Evolutionary conservation across 2,329 filamentous ascomycete species (phyloP).

Genomic region (Microdochium paspali): DNA sequence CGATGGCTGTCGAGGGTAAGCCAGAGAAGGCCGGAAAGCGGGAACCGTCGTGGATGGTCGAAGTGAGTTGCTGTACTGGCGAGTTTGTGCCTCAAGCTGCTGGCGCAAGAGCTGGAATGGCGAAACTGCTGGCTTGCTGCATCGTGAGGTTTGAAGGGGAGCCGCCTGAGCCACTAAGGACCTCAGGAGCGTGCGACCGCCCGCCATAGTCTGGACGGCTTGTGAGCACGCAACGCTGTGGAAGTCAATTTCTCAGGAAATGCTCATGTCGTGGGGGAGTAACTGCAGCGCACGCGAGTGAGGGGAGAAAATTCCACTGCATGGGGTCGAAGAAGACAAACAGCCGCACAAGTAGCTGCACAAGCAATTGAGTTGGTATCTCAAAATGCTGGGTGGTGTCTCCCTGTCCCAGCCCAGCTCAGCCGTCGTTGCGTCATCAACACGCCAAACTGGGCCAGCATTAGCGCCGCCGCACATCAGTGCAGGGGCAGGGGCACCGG

Average conservation of each 20-base stretch:
- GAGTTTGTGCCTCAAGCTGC: background rate
- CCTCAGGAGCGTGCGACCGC: background rate
- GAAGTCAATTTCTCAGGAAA: background rate
- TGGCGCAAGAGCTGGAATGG: background rate
- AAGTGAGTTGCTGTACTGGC: background rate
- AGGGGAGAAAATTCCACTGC: too few species aligned
- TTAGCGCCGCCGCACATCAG: too few species aligned
- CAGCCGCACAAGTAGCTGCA: too few species aligned
- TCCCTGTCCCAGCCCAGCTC: too few species aligned
- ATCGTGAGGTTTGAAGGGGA: background rate
- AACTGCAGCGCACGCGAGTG: too few species aligned
- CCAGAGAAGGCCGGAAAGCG: background rate
- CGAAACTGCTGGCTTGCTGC: background rate
- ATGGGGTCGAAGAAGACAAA: too few species aligned
- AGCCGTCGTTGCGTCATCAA: too few species aligned
- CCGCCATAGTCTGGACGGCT: background rate
- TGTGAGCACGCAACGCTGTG: background rate
- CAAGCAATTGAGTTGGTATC: too few species aligned
- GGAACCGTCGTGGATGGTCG: constrained; percentile 3
- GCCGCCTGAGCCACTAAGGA: background rate
- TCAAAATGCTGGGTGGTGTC: too few species aligned
- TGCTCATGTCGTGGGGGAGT: background rate
- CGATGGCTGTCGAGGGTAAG: too few species aligned
- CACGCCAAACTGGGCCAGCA: too few species aligned
- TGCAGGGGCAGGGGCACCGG: too few species aligned